Evolutionary conservation across 768 basidiomycete species (phyloP).

Genomic region (Mycena vitilis): DNA sequence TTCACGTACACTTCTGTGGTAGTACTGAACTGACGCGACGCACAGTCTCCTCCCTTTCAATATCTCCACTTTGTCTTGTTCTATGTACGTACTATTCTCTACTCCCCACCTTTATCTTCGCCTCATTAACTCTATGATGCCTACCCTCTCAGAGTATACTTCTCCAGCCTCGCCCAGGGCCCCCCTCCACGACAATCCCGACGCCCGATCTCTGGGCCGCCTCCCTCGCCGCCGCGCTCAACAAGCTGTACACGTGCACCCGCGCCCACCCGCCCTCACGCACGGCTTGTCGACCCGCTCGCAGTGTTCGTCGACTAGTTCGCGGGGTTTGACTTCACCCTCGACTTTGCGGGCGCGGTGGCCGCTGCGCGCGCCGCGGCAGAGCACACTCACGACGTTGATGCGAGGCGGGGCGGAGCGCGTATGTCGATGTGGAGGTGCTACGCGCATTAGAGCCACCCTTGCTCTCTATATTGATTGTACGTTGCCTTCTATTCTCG

Average conservation of each 20-base stretch:
- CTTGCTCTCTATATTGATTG: too few species aligned
- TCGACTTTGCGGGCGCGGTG: conserved; percentile 64
- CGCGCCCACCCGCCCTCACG: conserved; percentile 90
- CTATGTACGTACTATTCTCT: too few species aligned
- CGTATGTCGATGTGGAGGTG: conserved; percentile 81
- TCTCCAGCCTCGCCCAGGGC: conserved; percentile 86
- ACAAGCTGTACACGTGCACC: conserved; percentile 83
- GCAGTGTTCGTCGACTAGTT: conserved; percentile 76
- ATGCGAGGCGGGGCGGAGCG: conserved; percentile 91
- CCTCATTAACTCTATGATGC: too few species aligned
- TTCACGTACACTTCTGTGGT: too few species aligned
- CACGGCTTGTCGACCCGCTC: conserved; percentile 92
- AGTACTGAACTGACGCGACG: too few species aligned
- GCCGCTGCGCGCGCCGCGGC: conserved; percentile 67
- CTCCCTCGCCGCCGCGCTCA: conserved; percentile 68
- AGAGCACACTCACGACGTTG: conserved; percentile 76
- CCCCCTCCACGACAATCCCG: conserved; percentile 41
- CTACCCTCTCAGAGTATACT: conserved; percentile 77
- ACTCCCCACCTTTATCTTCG: too few species aligned
- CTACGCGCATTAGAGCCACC: conserved; percentile 43
- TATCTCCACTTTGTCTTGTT: too few species aligned
- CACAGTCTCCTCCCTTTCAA: conserved; percentile 47
- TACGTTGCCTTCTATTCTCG: too few species aligned
- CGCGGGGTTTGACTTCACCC: not conserved
- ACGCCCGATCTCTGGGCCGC: conserved; percentile 68